Base-by-base conservation (phyloP, 768 basidiomycete species). In the Russula foetens region DNA sequence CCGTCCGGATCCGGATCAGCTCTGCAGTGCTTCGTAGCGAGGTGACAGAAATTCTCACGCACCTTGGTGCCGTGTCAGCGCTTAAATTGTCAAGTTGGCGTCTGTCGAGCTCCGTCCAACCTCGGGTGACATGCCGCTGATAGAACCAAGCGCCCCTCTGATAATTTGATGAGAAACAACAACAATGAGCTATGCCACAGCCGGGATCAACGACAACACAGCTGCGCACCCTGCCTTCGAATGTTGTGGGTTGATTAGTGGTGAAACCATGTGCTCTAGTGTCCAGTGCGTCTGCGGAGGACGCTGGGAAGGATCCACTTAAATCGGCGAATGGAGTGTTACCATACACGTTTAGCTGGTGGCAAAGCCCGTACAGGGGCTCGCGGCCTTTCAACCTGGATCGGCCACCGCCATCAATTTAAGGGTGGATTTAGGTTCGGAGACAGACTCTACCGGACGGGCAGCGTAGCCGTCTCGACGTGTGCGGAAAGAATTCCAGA, bases 41-140 rank as follows among this genome's bases (percentile, higher is more conserved):
- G 31, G 28, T 46, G 45, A 29, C 26, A 39, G 58, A 41, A 14
- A 4, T 14, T 41, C 14, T 41, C 17, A 41, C 71, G 46, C 66
- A 83, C 82, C 75, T 76, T 53, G 70, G 65, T 41, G 76, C 61
- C 56, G 75, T 65, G 19, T 72, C 66, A 55, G 60, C 71, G 62
- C n/a, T 68, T 79, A 78, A 78, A 15, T 69, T 69, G 23, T 78
- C 69, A 64, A 80, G 83, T 2, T 68, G 65, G 17, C 62, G 62
- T 21, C 75, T 65, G 19, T 73, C 71, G 6, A 69, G 58, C 26
- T 71, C 63, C 8, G 79, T 74, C 65, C 88, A 77, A 2, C 87
- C 88, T 63, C 88, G 77, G 3, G 81, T 79, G 48, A 88, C 80
- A 56, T 84, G 80, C 38, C 78, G 66, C 39, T 79, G 75, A 44